Base-by-base conservation (phyloP, 139 green algal species). In the Chloropicon primus region DNA sequence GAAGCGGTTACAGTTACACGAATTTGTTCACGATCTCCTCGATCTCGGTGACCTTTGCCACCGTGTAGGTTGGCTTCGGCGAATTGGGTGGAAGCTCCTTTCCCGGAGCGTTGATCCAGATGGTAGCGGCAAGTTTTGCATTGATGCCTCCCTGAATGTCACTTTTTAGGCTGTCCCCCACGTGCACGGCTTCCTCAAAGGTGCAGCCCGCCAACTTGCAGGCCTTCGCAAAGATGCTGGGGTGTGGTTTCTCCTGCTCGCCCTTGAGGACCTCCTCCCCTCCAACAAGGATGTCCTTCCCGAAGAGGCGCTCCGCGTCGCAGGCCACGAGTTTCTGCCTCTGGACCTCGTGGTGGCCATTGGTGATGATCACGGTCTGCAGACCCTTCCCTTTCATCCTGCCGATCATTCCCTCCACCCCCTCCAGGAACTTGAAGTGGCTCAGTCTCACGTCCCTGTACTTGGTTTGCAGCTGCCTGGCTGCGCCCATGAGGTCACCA, bases 331-430 rank as follows among this genome's bases (percentile, higher is more conserved):
- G 27, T 80, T 87, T 87, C 26, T 73, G 24, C 24, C 78, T 73
- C 83, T 87, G 83, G 2, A 87, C 73, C 21, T 73, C 24, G 2
- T 71, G 29, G 73, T 87, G 83, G 3, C 83, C 83, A 24, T 87
- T 87, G 27, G 83, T 85, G 78, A 87, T 87, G 76, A 87, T 77
- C 0, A 72, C 72, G 0, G 72, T 75, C 25, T 54, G 22, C 21
- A 85, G 28, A 28, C 83, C 77, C 2, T 2, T 2, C 53, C 3
- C n/a, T 22, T 77, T 27, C 77, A 86, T 76, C 25, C 22, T 25
- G 1, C 5, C 2, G 22, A 84, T 54, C 71, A 84, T 80, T 1
- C 27, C 76, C 28, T 82, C 78, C 23, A 83, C 83, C 0, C 78
- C 78, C 0, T 25, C 24, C 1, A 79, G 73, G 24, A 86, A 83